Evolutionary conservation across 164 flowering plant species (phyloP).

Genomic region (Protea cynaroides): DNA sequence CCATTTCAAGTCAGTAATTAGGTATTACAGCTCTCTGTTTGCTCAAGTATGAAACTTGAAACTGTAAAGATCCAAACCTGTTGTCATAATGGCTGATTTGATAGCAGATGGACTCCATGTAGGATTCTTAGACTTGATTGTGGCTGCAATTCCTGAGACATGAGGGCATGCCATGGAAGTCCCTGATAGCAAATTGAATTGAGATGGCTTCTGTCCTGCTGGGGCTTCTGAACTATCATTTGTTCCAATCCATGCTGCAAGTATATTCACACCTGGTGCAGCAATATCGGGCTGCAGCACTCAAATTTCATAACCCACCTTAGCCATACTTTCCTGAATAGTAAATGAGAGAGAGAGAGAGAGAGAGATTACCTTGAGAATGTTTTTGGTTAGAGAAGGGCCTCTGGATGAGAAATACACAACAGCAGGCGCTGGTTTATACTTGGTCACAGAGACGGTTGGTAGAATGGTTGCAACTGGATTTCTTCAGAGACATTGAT

Average conservation of each 20-base stretch:
- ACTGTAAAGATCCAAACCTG: constrained; percentile 33
- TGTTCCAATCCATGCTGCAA: constrained; percentile 71
- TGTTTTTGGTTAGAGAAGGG: constrained; percentile 42
- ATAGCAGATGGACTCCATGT: constrained; percentile 65
- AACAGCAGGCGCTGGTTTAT: constrained; percentile 54
- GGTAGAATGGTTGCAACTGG: constrained; percentile 68
- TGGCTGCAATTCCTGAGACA: constrained; percentile 67
- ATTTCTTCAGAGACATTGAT: constrained; percentile 24
- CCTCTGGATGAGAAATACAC: constrained; percentile 77
- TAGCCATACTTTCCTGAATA: neutral
- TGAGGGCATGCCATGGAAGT: constrained; percentile 94
- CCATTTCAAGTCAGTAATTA: neutral
- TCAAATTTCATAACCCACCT: neutral
- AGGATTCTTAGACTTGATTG: constrained; percentile 52
- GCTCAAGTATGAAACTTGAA: neutral
- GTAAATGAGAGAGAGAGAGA: neutral
- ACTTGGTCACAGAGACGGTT: constrained; percentile 30
- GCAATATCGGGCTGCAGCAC: constrained; percentile 78
- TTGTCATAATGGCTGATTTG: constrained; percentile 79
- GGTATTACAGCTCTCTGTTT: neutral
- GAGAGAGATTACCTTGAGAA: constrained; percentile 56
- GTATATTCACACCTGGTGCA: constrained; percentile 81
- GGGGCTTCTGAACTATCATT: constrained; percentile 30
- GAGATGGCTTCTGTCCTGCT: constrained; percentile 40
- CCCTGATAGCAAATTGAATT: constrained; percentile 61